A percentile compares a stretch with the other conserved stretches of the same genome.
phyloP scores from a whole-genome alignment of 805 yeast genomes.

The Candida ulmi region DNA sequence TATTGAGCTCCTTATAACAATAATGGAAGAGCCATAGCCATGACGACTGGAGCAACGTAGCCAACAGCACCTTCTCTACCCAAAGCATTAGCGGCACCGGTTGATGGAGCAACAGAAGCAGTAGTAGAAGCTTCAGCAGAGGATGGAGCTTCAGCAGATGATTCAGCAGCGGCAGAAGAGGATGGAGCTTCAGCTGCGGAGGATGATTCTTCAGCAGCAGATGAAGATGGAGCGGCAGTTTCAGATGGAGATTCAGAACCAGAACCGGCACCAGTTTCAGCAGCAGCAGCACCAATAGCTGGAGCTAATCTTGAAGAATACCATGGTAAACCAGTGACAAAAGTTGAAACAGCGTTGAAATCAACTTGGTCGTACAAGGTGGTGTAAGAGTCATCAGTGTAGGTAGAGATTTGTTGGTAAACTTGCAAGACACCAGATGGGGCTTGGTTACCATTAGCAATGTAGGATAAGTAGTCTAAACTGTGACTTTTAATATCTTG shows the following conservation, averaged over 20 bases:
- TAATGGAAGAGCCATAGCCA: not conserved
- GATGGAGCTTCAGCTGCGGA: not conserved
- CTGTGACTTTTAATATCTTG: slow-evolving; percentile 15
- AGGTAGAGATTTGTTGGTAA: slow-evolving; percentile 24
- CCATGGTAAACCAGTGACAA: slow-evolving; percentile 29
- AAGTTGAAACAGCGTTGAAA: slow-evolving; percentile 19
- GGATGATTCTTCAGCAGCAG: not conserved
- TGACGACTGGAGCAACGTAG: not conserved
- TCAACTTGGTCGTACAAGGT: slow-evolving; percentile 24
- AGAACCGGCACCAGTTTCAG: slow-evolving; percentile 17
- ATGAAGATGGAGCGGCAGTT: slow-evolving; percentile 1
- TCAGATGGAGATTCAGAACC: slow-evolving; percentile 10
- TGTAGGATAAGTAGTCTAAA: slow-evolving; percentile 16
- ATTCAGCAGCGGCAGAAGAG: not conserved
- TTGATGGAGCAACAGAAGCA: not conserved
- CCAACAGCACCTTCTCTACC: not conserved
- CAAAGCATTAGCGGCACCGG: not conserved
- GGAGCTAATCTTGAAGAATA: slow-evolving; percentile 24
- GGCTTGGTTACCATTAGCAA: slow-evolving; percentile 19
- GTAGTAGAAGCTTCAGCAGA: not conserved
- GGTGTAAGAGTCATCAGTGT: slow-evolving; percentile 30
- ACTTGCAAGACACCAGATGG: slow-evolving; percentile 25
- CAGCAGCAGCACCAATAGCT: slow-evolving; percentile 8
- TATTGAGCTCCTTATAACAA: not conserved
- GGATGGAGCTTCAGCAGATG: not conserved